Conservation (phyloP, 345 rosid genomes). For the Sonneratia alba region DNA sequence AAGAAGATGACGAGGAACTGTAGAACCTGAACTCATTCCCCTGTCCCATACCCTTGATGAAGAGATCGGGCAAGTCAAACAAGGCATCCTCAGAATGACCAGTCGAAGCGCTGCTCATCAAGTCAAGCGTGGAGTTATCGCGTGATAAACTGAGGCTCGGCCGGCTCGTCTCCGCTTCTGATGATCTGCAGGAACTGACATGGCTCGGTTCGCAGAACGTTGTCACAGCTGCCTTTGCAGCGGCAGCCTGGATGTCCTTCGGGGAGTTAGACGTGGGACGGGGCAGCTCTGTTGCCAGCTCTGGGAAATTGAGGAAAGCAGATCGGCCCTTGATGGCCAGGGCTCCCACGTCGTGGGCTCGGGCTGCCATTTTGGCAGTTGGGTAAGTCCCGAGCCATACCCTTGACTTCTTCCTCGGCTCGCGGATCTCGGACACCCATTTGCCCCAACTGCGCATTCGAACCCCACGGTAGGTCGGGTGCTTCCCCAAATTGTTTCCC, state of each 20-base stretch:
- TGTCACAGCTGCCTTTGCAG: constrained; percentile 55
- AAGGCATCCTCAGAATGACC: constrained; percentile 41
- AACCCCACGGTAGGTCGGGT: constrained; percentile 59
- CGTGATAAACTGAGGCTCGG: constrained; percentile 11
- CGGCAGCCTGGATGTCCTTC: constrained; percentile 82
- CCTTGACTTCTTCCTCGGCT: constrained; percentile 85
- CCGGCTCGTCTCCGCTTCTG: constrained; percentile 39
- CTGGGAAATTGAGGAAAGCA: constrained; percentile 70
- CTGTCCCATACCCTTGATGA: constrained; percentile 5
- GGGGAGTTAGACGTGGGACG: constrained; percentile 54
- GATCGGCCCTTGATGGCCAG: constrained; percentile 62
- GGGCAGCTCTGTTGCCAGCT: constrained; percentile 47
- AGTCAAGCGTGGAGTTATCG: constrained; percentile 18
- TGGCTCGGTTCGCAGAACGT: constrained; percentile 50
- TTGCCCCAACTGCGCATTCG: constrained; percentile 93
- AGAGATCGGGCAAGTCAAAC: constrained; percentile 86
- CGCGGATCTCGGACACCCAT: constrained; percentile 91
- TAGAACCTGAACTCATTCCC: constrained; percentile 33
- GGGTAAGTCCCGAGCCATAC: constrained; percentile 86
- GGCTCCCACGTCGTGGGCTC: constrained; percentile 89
- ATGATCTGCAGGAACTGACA: constrained; percentile 42
- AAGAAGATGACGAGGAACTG: constrained; percentile 12
- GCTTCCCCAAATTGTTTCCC: constrained; percentile 11
- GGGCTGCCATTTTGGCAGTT: constrained; percentile 88
- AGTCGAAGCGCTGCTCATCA: constrained; percentile 24